phyloP scores from a whole-genome alignment of 202 grass and related monocot genomes.

The Setaria viridis region DNA sequence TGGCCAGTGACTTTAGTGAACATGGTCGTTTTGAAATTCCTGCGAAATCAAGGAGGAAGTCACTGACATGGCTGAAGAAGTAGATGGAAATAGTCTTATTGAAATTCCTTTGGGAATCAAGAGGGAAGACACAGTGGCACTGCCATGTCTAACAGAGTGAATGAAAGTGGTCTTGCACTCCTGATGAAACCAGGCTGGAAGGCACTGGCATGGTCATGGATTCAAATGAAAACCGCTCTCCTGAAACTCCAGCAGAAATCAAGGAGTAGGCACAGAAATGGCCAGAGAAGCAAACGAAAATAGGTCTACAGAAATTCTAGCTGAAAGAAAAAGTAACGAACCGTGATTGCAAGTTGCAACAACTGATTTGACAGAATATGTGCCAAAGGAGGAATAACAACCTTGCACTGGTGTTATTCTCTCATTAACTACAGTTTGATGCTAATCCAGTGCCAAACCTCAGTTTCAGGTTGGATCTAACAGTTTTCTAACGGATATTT shows the following conservation, averaged over 20 bases:
- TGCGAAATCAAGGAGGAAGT: background rate
- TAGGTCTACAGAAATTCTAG: background rate
- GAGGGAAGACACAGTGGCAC: background rate
- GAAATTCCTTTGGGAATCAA: constrained; percentile 17
- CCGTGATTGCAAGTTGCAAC: background rate
- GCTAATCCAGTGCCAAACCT: background rate
- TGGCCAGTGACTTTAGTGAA: constrained; percentile 2
- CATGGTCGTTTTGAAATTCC: background rate
- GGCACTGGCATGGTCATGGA: background rate
- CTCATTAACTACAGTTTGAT: background rate
- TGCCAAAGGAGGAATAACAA: constrained; percentile 35
- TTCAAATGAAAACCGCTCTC: constrained; percentile 10
- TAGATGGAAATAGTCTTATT: constrained; percentile 20
- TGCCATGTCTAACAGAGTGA: constrained; percentile 7
- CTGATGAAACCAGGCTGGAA: background rate
- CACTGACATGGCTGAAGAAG: background rate
- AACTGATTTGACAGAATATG: background rate
- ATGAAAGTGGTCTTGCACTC: background rate
- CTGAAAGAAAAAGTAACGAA: constrained; percentile 14
- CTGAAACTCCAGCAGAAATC: background rate
- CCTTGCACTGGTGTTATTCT: background rate
- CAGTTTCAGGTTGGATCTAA: background rate
- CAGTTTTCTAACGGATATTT: background rate
- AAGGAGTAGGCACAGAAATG: background rate
- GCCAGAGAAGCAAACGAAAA: background rate